Evolutionary conservation across 371 early-diverging fungal species (phyloP).

Genomic region (Parasitella parasitica): DNA sequence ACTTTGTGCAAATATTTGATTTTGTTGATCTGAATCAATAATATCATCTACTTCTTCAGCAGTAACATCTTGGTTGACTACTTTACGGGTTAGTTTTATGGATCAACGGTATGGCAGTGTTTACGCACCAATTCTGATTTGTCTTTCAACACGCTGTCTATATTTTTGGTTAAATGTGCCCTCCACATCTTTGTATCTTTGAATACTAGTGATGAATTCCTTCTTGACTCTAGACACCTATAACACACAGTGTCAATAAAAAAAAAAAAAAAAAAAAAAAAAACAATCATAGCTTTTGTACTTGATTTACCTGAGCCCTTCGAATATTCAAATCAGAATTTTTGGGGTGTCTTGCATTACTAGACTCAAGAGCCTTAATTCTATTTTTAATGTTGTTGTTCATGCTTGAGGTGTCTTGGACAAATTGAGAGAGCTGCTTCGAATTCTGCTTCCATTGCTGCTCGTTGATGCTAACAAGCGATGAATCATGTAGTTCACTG

Average conservation of each 20-base stretch:
- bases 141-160: conserved; percentile 82
- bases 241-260: neutral
- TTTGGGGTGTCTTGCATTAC: conserved; percentile 20
- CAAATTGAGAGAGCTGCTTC: conserved; percentile 61
- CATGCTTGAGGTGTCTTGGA: conserved; percentile 57
- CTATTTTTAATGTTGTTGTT: conserved; percentile 55
- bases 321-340: conserved; percentile 34
- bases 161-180: conserved; percentile 80
- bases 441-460: conserved; percentile 53
- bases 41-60: conserved; percentile 80
- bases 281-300: neutral
- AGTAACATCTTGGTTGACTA: conserved; percentile 84
- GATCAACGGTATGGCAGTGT: too few relatives aligned
- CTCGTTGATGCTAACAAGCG: conserved; percentile 64
- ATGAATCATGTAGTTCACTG: conserved; percentile 60
- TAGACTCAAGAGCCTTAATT: conserved; percentile 47
- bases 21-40: conserved; percentile 70
- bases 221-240: conserved; percentile 76
- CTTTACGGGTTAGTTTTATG: neutral
- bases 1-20: conserved; percentile 84
- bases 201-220: conserved; percentile 81
- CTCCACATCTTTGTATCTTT: conserved; percentile 80
- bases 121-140: conserved; percentile 76
- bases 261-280: neutral
- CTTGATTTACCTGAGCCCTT: conserved; percentile 30